These are phyloP conservation scores for Trypanosomatidae sp. DNA, from an alignment of 208 protist genomes.

Conservation along the genomic window DNA sequence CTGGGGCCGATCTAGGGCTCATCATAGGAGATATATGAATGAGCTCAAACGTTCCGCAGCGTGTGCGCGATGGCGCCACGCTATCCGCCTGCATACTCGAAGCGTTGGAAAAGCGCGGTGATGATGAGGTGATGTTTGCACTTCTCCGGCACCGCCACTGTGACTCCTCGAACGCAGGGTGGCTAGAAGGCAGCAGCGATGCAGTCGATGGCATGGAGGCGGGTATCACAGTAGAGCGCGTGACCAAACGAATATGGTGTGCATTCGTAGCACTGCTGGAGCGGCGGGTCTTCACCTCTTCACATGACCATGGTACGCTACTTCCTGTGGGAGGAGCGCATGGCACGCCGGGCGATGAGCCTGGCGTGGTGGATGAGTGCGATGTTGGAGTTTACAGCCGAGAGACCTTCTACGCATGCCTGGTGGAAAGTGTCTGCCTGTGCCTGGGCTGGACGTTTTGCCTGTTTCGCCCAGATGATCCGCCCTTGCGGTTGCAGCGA, in stretches of 20 bases:
- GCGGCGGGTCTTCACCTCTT: conserved; percentile 7
- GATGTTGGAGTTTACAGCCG: conserved; percentile 36
- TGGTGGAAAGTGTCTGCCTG: conserved; percentile 52
- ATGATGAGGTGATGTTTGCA: conserved; percentile 21
- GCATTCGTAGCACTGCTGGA: conserved; percentile 11
- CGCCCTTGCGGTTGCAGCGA: conserved; percentile 24
- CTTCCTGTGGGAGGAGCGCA: neutral
- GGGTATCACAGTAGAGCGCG: neutral
- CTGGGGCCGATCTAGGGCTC: neutral
- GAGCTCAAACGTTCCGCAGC: neutral
- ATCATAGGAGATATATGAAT: neutral
- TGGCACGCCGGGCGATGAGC: neutral
- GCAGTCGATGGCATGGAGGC: neutral
- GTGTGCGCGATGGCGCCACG: conserved; percentile 5
- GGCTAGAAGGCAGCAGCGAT: neutral
- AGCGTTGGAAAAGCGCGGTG: conserved; percentile 11
- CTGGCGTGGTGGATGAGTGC: conserved; percentile 7
- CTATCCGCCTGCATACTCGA: conserved; percentile 15
- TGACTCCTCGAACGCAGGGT: neutral
- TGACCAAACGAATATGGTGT: conserved; percentile 23
- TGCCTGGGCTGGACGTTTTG: conserved; percentile 41
- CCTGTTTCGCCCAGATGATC: conserved; percentile 43
- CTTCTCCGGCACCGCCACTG: conserved; percentile 2
- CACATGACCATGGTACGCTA: neutral
- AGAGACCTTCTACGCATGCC: conserved; percentile 45